phyloP scores from a whole-genome alignment of 805 yeast species.

The Wickerhamomyces alni region DNA sequence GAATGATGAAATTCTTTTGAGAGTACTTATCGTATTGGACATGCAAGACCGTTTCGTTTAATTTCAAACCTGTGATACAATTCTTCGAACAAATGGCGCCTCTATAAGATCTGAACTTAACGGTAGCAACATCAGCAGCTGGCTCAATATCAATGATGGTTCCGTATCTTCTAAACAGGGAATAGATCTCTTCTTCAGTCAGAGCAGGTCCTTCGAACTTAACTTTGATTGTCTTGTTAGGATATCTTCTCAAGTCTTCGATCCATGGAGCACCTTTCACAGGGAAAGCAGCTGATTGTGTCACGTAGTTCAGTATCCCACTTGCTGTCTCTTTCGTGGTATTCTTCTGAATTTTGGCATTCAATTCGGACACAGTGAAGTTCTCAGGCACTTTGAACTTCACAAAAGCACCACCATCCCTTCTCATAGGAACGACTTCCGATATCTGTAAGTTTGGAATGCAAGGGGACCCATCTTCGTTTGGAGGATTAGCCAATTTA shows the following conservation, averaged over 20 bases:
- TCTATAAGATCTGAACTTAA: constrained; percentile 50
- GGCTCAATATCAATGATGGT: constrained; percentile 69
- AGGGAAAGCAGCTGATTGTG: constrained; percentile 52
- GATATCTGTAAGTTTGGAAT: constrained; percentile 42
- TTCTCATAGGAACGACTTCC: constrained; percentile 59
- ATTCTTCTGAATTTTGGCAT: constrained; percentile 43
- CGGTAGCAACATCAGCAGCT: constrained; percentile 38
- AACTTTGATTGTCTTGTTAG: constrained; percentile 57
- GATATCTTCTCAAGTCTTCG: constrained; percentile 81
- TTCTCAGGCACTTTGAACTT: constrained; percentile 58
- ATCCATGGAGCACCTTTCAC: constrained; percentile 96
- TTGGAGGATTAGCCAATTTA: constrained; percentile 32
- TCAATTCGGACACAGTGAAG: constrained; percentile 44
- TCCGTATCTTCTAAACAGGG: constrained; percentile 84
- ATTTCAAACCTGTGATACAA: constrained; percentile 75
- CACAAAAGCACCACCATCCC: constrained; percentile 95
- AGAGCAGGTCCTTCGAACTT: constrained; percentile 72
- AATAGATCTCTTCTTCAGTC: constrained; percentile 75
- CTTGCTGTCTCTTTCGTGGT: constrained; percentile 32
- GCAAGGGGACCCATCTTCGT: constrained; percentile 21
- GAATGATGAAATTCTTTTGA: constrained; percentile 45
- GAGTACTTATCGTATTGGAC: constrained; percentile 61
- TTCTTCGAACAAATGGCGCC: constrained; percentile 84
- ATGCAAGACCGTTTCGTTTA: constrained; percentile 64
- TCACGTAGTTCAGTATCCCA: constrained; percentile 35